Base-by-base conservation (phyloP, 176 grass and related monocot species). In the Olyra latifolia region DNA sequence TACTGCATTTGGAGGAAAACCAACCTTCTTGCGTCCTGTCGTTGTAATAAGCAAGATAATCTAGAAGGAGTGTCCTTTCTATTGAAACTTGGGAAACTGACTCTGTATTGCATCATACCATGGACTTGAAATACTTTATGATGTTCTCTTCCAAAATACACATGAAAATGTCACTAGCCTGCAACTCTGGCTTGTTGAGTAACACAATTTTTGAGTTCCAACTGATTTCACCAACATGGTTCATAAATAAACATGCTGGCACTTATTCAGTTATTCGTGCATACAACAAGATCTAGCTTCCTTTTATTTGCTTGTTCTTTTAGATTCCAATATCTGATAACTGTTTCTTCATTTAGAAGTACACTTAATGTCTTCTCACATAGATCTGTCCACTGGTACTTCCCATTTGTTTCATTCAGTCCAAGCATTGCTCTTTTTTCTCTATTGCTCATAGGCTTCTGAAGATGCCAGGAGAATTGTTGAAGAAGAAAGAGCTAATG, bases 401-500 rank as follows among this genome's bases (percentile, higher is more conserved):
- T 19, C 35, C 7, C 35, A 24, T 80, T 47, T 80, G 41, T 57
- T 57, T 68, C 71, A 48, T 46, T 46, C 4, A 62, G 25, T 69
- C 53, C 44, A 63, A 50, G 19, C 55, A 49, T 53, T 62, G 24
- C 11, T 88, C 8, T 62, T 62, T 68, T 62, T 30, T 13, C 39
- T 72, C 20, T 82, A 28, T 75, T 77, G 62, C 52, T 52, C 46
- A 65, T 87, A 97, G 90, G 90, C 90, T 86, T 93, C 90, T 84
- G 91, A 91, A 93, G 90, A 89, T 88, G 93, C 93, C 19, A 84
- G 83, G 82, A 88, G 71, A 82, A 75, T 93, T 75, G 83, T 93
- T 75, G 90, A 97, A 16, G 90, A 97, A 82, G 93, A 97, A 93
- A 88, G 93, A 77, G 76, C 76, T 39, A 87, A 86, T 84, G 85